Base-by-base conservation (phyloP, 441 rosid genomes). In the Euphorbia schlechtendalii region DNA sequence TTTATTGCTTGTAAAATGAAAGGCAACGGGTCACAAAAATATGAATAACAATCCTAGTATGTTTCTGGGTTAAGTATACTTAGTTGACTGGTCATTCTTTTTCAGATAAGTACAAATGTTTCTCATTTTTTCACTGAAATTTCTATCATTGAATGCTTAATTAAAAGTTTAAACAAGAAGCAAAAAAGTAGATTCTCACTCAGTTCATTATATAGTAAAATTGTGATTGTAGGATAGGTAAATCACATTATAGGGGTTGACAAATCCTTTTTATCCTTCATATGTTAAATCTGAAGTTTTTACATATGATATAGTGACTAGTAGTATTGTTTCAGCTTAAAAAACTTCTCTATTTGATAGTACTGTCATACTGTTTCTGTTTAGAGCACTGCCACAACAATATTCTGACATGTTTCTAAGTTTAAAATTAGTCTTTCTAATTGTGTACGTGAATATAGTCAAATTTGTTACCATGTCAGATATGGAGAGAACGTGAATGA, bases 401-500 rank as follows among this genome's bases (percentile, higher is more conserved):
- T 11, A 12, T 9, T 32, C 25, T 61, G 41, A 0, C 3, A 22
- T 41, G 21, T 13, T 1, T 60, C 12, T 41, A 9, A n/a, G 27
- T 45, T 17, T 28, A 13, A 12, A 38, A 15, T 24, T 8, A 30
- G 27, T 18, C 20, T 51, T 63, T 8, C 6, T 15, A 14, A 41
- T 6, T 18, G 18, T 48, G 36, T 22, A 40, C 22, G 20, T 13
- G 34, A 64, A 36, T 38, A 6, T 14, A 9, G 53, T 51, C 38
- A 54, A 21, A 5, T 41, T 8, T 24, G 20, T 48, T 48, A 10
- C 48, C 21, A 10, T 70, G 28, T 24, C 72, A 90, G 98, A 66
- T 90, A 92, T n/a, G 96, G 97, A 8, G 97, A 92, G 81, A 84
- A 88, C 82, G 90, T 85, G 53, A 76, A 84, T 54, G 98, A 92